Evolutionary conservation across 257 asterid genomes (phyloP), one percentile per base, ranked within the genome.

Genomic region (Solanum paucissectum): DNA sequence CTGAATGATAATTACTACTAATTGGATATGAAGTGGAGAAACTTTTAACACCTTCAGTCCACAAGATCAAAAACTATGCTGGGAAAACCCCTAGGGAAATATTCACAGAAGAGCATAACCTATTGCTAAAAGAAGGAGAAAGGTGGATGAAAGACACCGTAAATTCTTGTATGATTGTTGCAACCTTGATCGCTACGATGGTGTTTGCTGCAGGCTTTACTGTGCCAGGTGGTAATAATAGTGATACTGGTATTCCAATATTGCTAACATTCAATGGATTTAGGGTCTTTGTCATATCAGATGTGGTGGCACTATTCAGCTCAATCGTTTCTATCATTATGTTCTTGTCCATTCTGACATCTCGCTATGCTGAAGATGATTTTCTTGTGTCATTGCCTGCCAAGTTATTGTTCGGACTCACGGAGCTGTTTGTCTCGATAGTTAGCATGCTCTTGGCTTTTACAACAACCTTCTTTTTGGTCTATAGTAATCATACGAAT

Each of bases 131-230:
- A 82, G 90, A 87, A 34, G 94, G 94, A 4, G 90, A 89, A 32
- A 87, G 60, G n/a, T 92, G 90, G 92, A 89, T 90, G 92, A 91
- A 88, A 60, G 87, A 88, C 33, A 92, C 92, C 1, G 91, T 91
- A 6, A 91, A 85, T 68, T 90, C 88, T n/a, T 90, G 93, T 62
- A 89, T 90, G 94, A 75, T 92, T 14, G 91, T 71, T 6, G 92
- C 92, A 33, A 88, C 91, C 27, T 85, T 90, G 14, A 92, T 89
- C 12, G 72, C 93, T 38, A 91, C 92, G 5, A 89, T 92, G 36
- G 88, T 75, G 44, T 92, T 90, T 42, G 90, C 94, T 8, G 89
- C 94, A 3, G 86, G 87, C 6, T 92, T 92, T 62, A 89, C 92
- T 0, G 85, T 89, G 9, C 92, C 93, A 3, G 93, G 94, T 4